Base-by-base conservation (phyloP, 2,329 filamentous ascomycete species). In the Ilyonectria robusta region DNA sequence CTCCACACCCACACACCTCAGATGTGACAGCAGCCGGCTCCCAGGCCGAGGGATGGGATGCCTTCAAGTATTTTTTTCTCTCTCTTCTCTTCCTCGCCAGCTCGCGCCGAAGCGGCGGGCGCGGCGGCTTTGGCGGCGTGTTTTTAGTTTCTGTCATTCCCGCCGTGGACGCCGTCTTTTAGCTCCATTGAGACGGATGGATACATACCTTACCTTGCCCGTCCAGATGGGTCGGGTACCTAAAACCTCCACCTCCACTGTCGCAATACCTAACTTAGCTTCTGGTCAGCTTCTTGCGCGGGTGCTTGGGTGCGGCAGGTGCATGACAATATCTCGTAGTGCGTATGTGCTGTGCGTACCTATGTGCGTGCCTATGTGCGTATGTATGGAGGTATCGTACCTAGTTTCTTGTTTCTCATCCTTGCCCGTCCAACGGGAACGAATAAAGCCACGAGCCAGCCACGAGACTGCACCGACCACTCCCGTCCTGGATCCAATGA, bases 101-200 rank as follows among this genome's bases (percentile, higher is more conserved):
- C 17, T n/a, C 5, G 40, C n/a, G 15, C 15, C 15, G 21, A 51
- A 21, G 35, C 37, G n/a, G 37, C 13, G 37, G 35, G 19, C 44
- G 23, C 15, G 6, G 59, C 59, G 59, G 59, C 51, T 56, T 62
- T 50, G 59, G 59, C 59, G 59, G 53, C 59, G 44, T 62, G 51
- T 50, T 23, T 6, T 55, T 42, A 42, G 33, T 29, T 42, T 29
- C 19, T 55, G 31, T 23, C 51, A 37, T 40, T 55, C 51, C 51
- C 31, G 51, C 51, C 51, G 21, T 42, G 53, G 53, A 42, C 21
- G 13, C 53, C 35, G 35, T 31, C 47, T 17, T 9, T n/a, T 53
- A 51, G 58, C 50, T 44, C 47, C 58, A 62, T 21, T 31, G 46
- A 48, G 37, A 42, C 21, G 21, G 31, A 59, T 59, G 50, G 31